phyloP scores from a whole-genome alignment of 2,329 filamentous ascomycete species.

The Fusarium caatingaense region DNA sequence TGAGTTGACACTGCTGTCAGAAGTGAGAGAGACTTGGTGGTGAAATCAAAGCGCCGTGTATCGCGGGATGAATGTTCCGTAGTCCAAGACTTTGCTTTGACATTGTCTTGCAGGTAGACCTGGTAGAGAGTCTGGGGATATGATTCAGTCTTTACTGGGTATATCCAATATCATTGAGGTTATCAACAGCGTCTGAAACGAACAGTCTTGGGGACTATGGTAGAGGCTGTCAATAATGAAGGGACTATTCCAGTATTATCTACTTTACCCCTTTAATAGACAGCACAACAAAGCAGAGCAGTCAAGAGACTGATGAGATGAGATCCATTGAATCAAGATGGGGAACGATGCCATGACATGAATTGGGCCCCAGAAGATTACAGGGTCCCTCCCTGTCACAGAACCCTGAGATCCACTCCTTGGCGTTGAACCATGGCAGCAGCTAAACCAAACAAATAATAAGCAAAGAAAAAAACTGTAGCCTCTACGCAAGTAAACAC shows the following conservation, averaged over 20 bases:
- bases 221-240: neutral
- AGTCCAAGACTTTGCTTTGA: neutral
- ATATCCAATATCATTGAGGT: neutral
- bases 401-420: constrained; percentile 21
- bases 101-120: neutral
- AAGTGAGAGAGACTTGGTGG: constrained; percentile 6
- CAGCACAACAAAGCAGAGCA: neutral
- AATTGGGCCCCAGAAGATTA: constrained; percentile 3
- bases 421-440: constrained; percentile 9
- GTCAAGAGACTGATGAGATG: neutral
- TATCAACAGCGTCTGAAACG: constrained; percentile 9
- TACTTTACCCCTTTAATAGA: constrained; percentile 11
- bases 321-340: constrained; percentile 15
- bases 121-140: neutral
- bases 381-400: constrained; percentile 18
- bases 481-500: neutral
- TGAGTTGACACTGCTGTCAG: constrained; percentile 6
- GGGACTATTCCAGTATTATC: neutral
- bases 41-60: constrained; percentile 7
- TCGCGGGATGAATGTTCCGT: neutral
- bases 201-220: neutral
- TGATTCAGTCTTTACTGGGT: neutral
- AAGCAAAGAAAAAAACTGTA: neutral
- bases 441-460: constrained; percentile 1
- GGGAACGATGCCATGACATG: constrained; percentile 8